Evolutionary conservation across 1,284 basidiomycete species (phyloP).

Genomic region (Malassezia globosa): DNA sequence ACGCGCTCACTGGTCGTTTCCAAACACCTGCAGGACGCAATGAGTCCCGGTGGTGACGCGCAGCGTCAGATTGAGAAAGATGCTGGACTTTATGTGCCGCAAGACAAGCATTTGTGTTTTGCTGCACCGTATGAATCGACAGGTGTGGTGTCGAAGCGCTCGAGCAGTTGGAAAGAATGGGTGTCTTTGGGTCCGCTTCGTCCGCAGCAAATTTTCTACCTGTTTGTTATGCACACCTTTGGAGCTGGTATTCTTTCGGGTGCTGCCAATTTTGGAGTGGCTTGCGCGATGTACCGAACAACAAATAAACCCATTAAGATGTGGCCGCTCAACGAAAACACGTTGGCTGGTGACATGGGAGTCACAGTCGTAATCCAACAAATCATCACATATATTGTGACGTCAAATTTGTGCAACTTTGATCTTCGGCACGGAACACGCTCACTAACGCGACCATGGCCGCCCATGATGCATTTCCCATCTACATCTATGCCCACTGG

Average conservation of each 20-base stretch:
- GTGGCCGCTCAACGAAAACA: conserved; percentile 33
- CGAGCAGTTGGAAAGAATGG: conserved; percentile 14
- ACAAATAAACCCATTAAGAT: conserved; percentile 18
- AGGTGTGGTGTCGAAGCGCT: not conserved
- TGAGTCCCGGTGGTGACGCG: too few species aligned
- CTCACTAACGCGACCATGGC: conserved; percentile 32
- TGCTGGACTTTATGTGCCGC: conserved; percentile 5
- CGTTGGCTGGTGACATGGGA: conserved; percentile 42
- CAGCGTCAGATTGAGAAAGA: too few species aligned
- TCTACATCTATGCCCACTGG: conserved; percentile 23
- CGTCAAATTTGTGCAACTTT: conserved; percentile 27
- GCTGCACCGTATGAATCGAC: conserved; percentile 55
- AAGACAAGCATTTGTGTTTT: not conserved
- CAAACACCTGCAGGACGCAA: too few species aligned
- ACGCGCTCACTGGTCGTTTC: too few species aligned
- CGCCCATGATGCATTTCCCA: conserved; percentile 34
- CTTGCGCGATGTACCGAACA: conserved; percentile 27
- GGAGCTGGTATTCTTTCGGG: conserved; percentile 17
- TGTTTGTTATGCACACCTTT: conserved; percentile 17
- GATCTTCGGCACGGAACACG: conserved; percentile 31
- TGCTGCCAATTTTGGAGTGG: conserved; percentile 41
- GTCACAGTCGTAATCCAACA: conserved; percentile 42
- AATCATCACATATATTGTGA: conserved; percentile 38
- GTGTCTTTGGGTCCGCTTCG: conserved; percentile 5
- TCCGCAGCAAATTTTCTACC: conserved; percentile 14